Base-by-base conservation (phyloP, 768 basidiomycete genomes). In the Calvatia gigantea region DNA sequence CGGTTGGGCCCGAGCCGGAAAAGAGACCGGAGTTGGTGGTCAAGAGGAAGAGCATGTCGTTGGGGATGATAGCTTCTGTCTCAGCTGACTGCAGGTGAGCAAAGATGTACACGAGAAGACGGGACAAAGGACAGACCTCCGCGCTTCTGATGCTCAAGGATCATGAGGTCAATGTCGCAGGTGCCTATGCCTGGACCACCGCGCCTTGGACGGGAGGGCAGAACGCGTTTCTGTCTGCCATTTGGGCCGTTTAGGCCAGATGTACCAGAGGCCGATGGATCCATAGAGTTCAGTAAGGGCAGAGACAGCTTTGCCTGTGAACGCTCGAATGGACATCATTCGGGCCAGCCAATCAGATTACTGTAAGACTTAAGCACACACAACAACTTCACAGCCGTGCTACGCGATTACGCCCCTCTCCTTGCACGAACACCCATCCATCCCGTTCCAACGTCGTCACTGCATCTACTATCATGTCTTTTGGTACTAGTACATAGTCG, bases 161-260 rank as follows among this genome's bases (percentile, higher is more conserved):
- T 89, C 83, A 91, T 85, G 52, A 84, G 62, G 74, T 95, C 93
- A 15, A 86, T 77, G 67, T 91, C 89, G 66, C 85, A 84, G 58
- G 73, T 86, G 54, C 92, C 90, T 48, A 90, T 82, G 32, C 89
- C 90, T 27, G 88, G 86, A 14, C 89, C 90, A 53, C 89, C 87
- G 54, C 92, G 82, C 62, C 90, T 79, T 54, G 87, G 81, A 63
- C 93, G 83, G 69, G 89, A 82, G 39, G 93, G 93, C 54, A 92
- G 74, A 41, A 92, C 85, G 68, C 92, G 86, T 72, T 87, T 89
- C 70, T 84, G 85, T 54, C 80, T 83, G 59, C 73, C 67, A 41
- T 56, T 49, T 21, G 54, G 42, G 31, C 73, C 67, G 32, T 56
- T 49, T 21, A 47, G 42, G 31, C 45, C 46, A 39, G 46, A 29